Evolutionary conservation across 2,329 filamentous ascomycete species (phyloP), one percentile per base, ranked within the genome.

Genomic region (Shiraia bambusicola): DNA sequence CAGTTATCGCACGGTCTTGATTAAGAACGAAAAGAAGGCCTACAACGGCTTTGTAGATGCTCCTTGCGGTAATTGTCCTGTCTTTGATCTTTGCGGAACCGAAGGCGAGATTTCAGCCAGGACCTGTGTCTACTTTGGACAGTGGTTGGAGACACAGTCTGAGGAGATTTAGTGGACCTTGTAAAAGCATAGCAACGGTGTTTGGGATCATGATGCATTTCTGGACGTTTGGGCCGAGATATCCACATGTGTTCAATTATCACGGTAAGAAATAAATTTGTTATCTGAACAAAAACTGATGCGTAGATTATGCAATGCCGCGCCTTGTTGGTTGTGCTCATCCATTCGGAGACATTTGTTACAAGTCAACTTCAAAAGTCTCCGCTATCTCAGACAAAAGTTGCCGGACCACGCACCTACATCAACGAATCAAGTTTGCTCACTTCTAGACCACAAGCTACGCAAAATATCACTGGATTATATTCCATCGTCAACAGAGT

Each of bases 51-150:
- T 92, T 53, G 94, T 88, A 2, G 90, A 96, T 67, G 84, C 86
- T 2, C 93, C 93, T 1, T 98, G 93, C 67, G 91, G 92, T 2
- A 79, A 83, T 40, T 98, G 93, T 68, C 93, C 93, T 0, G 92
- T 96, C 2, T 95, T 95, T 65, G 86, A 93, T 43, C 77, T 97
- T 2, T 98, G 93, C 65, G 86, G 88, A 52, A 88, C 95, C 47
- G 90, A 89, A 6, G 92, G 92, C 0, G 88, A 90, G 0, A 89
- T 98, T 15, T 94, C 86, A 59, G 88, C 92, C 0, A 86, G 83
- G 52, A 95, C 86, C 36, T 98, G 93, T 69, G 86, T 89, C 39
- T 98, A 98, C 65, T 96, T 95, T 62, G 80, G 87, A 50, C 80
- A 84, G 37, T 98, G 93, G 93, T 70, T 96, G 14, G 59, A 58